Conservation (phyloP, 1,284 basidiomycete species). For the Microstroma glucosiphilum region DNA sequence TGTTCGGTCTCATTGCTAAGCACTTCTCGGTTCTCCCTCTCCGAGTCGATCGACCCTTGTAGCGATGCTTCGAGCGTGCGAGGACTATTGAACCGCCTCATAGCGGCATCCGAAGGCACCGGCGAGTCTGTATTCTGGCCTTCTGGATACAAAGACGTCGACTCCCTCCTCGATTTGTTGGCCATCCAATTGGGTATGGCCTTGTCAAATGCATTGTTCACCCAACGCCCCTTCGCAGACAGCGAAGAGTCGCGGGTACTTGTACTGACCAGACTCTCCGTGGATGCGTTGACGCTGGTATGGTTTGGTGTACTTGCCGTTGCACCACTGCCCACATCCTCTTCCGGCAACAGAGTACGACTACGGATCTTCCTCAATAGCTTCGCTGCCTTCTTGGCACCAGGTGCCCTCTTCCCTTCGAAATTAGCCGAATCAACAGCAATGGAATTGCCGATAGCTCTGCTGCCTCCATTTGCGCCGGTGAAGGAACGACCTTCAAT, state of each 20-base stretch:
- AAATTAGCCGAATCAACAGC: background rate
- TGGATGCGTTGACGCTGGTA: background rate
- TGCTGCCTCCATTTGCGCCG: background rate
- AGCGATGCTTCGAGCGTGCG: background rate
- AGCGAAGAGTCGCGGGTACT: background rate
- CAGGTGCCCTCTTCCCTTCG: background rate
- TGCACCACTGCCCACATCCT: background rate
- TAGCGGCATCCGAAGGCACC: too few species aligned
- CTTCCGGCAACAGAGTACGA: background rate
- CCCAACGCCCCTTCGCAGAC: background rate
- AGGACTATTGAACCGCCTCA: too few species aligned
- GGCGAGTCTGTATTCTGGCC: too few species aligned
- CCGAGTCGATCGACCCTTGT: background rate
- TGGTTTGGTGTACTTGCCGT: background rate
- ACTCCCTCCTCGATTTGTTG: background rate
- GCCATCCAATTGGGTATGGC: conserved; percentile 1
- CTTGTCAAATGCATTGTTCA: background rate
- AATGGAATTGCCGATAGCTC: background rate
- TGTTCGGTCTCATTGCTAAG: background rate
- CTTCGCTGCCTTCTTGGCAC: background rate
- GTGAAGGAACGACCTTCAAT: background rate
- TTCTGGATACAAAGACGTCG: background rate
- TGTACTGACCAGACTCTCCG: background rate
- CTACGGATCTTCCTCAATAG: background rate
- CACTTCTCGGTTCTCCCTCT: background rate